Evolutionary conservation across 1,284 basidiomycete species (phyloP).

Genomic region (Pseudozyma pruni): DNA sequence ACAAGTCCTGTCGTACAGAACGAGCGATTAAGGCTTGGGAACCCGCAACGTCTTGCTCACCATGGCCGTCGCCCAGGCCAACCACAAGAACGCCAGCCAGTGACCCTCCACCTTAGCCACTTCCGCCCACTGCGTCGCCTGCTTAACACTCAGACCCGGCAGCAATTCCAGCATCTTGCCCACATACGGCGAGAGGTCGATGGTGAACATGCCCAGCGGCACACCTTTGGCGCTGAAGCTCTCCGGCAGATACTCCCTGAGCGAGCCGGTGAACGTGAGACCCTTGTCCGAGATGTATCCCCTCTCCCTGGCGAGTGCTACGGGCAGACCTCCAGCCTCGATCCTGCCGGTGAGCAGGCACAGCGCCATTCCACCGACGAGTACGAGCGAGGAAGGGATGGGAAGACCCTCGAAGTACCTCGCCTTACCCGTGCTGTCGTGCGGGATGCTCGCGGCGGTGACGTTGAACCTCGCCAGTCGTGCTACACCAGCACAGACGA

Average conservation of each 20-base stretch:
- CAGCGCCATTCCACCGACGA: constrained; percentile 83
- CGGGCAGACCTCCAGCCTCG: constrained; percentile 47
- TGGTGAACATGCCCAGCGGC: constrained; percentile 49
- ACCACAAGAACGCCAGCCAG: constrained; percentile 57
- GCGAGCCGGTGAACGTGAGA: constrained; percentile 51
- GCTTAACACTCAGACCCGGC: constrained; percentile 12
- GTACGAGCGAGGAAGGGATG: constrained; percentile 86
- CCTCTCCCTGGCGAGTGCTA: constrained; percentile 44
- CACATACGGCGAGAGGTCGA: constrained; percentile 42
- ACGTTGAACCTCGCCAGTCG: constrained; percentile 98
- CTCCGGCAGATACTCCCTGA: constrained; percentile 45
- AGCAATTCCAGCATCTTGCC: constrained; percentile 23
- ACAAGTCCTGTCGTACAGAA: too few relatives aligned
- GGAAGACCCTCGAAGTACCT: constrained; percentile 97
- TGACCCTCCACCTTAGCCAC: constrained; percentile 53
- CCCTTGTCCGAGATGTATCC: constrained; percentile 43
- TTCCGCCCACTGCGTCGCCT: constrained; percentile 15
- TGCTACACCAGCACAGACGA: constrained; percentile 95
- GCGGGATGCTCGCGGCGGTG: constrained; percentile 92
- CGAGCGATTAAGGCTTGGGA: constrained; percentile 67
- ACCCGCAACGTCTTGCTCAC: constrained; percentile 65
- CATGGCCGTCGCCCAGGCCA: constrained; percentile 62
- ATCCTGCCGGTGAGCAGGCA: constrained; percentile 79
- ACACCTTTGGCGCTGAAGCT: constrained; percentile 45
- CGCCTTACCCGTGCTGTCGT: constrained; percentile 85